Evolutionary conservation across 2,329 filamentous ascomycete genomes (phyloP).

Genomic region (Cercospora sp.): DNA sequence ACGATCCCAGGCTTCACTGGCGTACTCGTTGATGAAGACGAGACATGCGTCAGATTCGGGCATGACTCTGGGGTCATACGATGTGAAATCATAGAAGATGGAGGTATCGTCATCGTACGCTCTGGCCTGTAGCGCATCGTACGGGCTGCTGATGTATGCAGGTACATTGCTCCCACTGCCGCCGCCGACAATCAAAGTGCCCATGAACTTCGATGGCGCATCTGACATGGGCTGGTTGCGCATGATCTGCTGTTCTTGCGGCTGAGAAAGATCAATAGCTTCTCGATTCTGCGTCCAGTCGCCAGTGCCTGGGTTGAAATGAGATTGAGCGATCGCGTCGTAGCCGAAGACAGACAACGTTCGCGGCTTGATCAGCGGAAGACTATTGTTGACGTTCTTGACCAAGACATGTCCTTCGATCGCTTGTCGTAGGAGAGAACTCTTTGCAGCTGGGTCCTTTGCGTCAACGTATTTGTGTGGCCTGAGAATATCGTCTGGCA

Average conservation of each 20-base stretch:
- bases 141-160: conserved; percentile 39
- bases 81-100: conserved; percentile 61
- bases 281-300: conserved; percentile 34
- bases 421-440: conserved; percentile 57
- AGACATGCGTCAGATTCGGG: conserved; percentile 46
- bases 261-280: conserved; percentile 24
- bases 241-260: conserved; percentile 35
- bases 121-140: conserved; percentile 38
- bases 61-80: conserved; percentile 51
- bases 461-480: conserved; percentile 58
- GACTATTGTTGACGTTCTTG: conserved; percentile 58
- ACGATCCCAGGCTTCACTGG: conserved; percentile 44
- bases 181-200: conserved; percentile 40
- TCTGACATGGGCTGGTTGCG: conserved; percentile 34
- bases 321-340: conserved; percentile 47
- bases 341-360: conserved; percentile 63
- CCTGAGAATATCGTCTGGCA: conserved; percentile 51
- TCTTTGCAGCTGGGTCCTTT: conserved; percentile 52
- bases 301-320: conserved; percentile 27
- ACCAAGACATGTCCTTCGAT: conserved; percentile 65
- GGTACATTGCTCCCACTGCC: conserved; percentile 40
- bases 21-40: conserved; percentile 61
- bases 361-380: conserved; percentile 55
- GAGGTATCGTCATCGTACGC: conserved; percentile 55
- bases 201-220: conserved; percentile 33